phyloP scores from a whole-genome alignment of 352 stramenopile genomes.

The Phytophthora sp. region DNA sequence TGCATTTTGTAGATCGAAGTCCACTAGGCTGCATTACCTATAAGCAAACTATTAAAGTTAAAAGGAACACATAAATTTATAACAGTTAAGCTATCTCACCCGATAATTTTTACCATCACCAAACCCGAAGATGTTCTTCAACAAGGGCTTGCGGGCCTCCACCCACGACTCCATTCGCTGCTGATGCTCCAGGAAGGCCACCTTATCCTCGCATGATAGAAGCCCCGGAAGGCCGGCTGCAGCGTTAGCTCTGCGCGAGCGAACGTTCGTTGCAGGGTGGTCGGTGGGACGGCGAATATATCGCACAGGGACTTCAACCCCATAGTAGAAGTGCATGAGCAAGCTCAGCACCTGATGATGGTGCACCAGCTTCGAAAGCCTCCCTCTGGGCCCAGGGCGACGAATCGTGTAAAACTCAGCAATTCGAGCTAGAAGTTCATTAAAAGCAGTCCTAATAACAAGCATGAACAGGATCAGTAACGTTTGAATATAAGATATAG shows the following conservation, averaged over 20 bases:
- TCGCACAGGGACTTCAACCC: conserved; percentile 1
- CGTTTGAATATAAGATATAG: too few species aligned
- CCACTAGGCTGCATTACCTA: conserved; percentile 4
- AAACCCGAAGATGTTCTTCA: background rate
- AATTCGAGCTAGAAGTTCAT: conserved; percentile 2
- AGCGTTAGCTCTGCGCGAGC: background rate
- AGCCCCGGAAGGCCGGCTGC: background rate
- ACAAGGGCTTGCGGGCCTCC: background rate
- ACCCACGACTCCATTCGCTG: background rate
- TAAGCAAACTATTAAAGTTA: background rate
- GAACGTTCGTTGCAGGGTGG: background rate
- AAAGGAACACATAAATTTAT: background rate
- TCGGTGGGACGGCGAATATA: background rate
- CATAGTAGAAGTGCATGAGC: conserved; percentile 9
- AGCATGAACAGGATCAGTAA: too few species aligned
- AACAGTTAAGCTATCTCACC: background rate
- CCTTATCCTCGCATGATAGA: background rate
- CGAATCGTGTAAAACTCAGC: background rate
- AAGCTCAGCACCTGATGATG: background rate
- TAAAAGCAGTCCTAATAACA: background rate
- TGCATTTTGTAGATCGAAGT: background rate
- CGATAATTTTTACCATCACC: conserved; percentile 4
- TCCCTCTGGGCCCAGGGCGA: background rate
- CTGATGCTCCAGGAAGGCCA: conserved; percentile 3
- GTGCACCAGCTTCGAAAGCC: background rate